Base-by-base conservation (phyloP, 768 basidiomycete genomes). In the Podaxis sp. region DNA sequence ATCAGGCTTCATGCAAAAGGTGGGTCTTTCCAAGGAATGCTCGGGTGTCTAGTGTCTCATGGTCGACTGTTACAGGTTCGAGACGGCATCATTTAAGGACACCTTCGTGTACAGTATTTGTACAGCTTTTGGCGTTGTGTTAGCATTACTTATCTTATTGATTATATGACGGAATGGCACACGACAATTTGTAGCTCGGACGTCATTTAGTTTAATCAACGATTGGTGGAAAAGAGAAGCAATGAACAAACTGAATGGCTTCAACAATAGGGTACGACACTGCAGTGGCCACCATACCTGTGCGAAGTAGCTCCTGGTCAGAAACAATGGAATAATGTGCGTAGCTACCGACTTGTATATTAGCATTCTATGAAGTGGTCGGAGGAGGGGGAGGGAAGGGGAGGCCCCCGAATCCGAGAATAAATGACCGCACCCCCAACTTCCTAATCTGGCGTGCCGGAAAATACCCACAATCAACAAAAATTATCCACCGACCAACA, bases 1-100 rank as follows among this genome's bases (percentile, higher is more conserved):
- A 44, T 93, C 93, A 52, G 90, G 89, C 1, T 95, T 96, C 73
- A 91, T 96, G 90, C 90, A 92, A 74, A 95, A 93, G 82, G 91
- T 91, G 56, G 79, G 59, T 36, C 46, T 52, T 40, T 59, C 19
- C 4, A 19, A 7, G 19, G 4, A 46, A 8, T n/a, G 13, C n/a
- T 17, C 19, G 17, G 44, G 4, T n/a, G 15, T 36, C 30, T 52
- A 3, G 52, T 22, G 22, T 51, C 39, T 38, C 54, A 39, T 56
- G 59, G 36, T 17, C 0, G 54, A 49, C 46, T 52, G 15, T 22
- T 13, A 52, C 65, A 86, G 85, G 85, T 87, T 63, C 83, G 84
- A 48, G 85, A 87, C 69, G 86, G 86, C 59, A 80, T 85, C 59
- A 86, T 87, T 66, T 87, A 24, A 33, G 44, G 48, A 57, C 54